phyloP scores from a whole-genome alignment of 306 rosid genomes.

The Elaeagnus macrophylla region DNA sequence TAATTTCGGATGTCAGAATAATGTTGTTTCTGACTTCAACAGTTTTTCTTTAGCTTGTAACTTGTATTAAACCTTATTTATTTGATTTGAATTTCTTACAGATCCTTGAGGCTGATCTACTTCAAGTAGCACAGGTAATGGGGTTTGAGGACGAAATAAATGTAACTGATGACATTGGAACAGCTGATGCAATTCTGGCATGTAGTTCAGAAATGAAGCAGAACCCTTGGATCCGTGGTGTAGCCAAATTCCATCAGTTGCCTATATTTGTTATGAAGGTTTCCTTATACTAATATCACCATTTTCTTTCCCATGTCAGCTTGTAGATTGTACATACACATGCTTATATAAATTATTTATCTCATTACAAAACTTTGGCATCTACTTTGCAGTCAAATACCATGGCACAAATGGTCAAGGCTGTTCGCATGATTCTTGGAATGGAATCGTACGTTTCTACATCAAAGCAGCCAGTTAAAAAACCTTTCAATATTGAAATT shows the following conservation, averaged over 20 bases:
- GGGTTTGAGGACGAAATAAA: conserved; percentile 78
- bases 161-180: conserved; percentile 69
- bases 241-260: conserved; percentile 83
- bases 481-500: conserved; percentile 54
- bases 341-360: neutral
- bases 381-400: conserved; percentile 67
- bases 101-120: conserved; percentile 84
- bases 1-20: no score
- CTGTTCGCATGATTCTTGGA: conserved; percentile 80
- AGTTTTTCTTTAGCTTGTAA: no score
- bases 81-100: conserved; percentile 24
- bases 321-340: neutral
- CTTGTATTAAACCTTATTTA: neutral
- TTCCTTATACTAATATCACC: conserved; percentile 5
- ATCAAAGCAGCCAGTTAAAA: conserved; percentile 36
- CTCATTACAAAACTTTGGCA: conserved; percentile 13
- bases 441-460: conserved; percentile 44
- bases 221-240: conserved; percentile 77
- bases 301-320: neutral
- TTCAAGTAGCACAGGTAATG: conserved; percentile 86
- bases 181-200: conserved; percentile 80
- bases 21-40: no score
- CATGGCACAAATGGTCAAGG: conserved; percentile 97
- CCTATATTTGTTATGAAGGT: conserved; percentile 94
- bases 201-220: conserved; percentile 69